Base-by-base conservation (phyloP, 805 yeast genomes). In the Candida multigemmis region DNA sequence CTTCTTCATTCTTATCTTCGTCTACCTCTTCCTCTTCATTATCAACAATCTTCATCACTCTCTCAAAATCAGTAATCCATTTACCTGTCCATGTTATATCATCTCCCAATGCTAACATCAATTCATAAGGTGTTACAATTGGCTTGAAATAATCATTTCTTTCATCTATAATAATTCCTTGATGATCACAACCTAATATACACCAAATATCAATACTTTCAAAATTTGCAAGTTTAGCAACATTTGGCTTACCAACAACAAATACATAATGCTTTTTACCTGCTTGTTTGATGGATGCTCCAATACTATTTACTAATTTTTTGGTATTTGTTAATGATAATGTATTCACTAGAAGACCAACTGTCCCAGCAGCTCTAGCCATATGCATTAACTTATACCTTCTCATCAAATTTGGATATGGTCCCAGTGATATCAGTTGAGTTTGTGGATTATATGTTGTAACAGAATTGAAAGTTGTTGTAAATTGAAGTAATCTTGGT, bases 231-330 rank as follows among this genome's bases (percentile, higher is more conserved):
- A 91, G 61, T 45, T 91, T 91, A 14, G 98, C 95, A 12, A 91
- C 96, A 45, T 91, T 91, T 7, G 97, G 97, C 50, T 91, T 91
- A 7, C 98, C 98, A 4, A 91, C 97, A 3, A 87, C 97, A 57
- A 91, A 86, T 47, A 85, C 70, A 46, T 91, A 91, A 38, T 83
- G 89, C 46, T 91, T 91, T 54, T 91, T 91, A 2, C 83, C 96
- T 0, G 89, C 86, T 3, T 60, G 64, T 27, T 65, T 68, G 32
- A 91, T 72, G 52, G 79, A 68, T 14, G 58, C 48, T 10, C 73
- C 68, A 6, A 86, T 69, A 18, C 62, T 60, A 29, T 75, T 72
- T 28, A 89, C 62, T 19, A 89, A 56, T n/a, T 50, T 62, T 27
- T 74, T 71, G 5, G 94, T 82, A 44, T 83, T 80, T 20, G 75